Percentiles rank a stretch among this genome's conserved stretches.
Conservation (phyloP, 495 filamentous ascomycete genomes). For the Tetracladium setigerum region DNA sequence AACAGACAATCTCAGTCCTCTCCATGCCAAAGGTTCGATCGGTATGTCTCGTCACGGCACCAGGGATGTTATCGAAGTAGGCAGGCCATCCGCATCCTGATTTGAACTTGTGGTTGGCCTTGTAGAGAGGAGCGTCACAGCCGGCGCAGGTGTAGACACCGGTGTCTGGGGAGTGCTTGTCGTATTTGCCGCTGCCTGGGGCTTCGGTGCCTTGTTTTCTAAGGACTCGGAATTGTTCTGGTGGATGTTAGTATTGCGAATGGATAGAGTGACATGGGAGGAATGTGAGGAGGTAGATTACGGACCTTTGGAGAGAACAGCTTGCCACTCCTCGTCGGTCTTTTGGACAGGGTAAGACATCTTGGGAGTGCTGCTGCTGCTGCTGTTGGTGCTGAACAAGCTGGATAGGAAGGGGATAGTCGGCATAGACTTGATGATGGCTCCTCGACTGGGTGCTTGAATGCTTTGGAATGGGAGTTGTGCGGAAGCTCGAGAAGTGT, state of each 20-base stretch:
- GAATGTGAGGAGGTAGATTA: background rate
- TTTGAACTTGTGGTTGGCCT: slow-evolving; percentile 85
- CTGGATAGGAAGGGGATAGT: slow-evolving; percentile 70
- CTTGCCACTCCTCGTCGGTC: slow-evolving; percentile 77
- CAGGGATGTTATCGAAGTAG: slow-evolving; percentile 89
- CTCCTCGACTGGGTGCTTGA: slow-evolving; percentile 13
- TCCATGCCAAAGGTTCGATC: slow-evolving; percentile 76
- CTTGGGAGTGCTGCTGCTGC: slow-evolving; percentile 34
- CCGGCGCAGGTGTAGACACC: slow-evolving; percentile 83
- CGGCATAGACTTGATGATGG: slow-evolving; percentile 22
- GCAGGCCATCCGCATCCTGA: slow-evolving; percentile 97
- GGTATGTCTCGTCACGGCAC: slow-evolving; percentile 72
- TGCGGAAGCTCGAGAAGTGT: slow-evolving; percentile 7
- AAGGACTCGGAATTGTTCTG: slow-evolving; percentile 91
- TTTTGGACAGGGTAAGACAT: slow-evolving; percentile 81
- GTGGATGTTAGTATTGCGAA: slow-evolving; percentile 8
- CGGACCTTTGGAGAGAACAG: slow-evolving; percentile 68
- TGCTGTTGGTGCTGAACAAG: slow-evolving; percentile 53
- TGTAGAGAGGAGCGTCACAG: slow-evolving; percentile 84
- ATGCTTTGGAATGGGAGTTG: slow-evolving; percentile 15
- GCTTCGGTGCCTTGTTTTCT: slow-evolving; percentile 86
- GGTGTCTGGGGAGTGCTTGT: slow-evolving; percentile 67
- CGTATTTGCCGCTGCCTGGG: slow-evolving; percentile 70
- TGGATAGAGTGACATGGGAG: background rate
- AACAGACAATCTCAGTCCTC: slow-evolving; percentile 88